Base-by-base conservation (phyloP, 2,329 filamentous ascomycete genomes). In the Ophiostoma quercus region DNA sequence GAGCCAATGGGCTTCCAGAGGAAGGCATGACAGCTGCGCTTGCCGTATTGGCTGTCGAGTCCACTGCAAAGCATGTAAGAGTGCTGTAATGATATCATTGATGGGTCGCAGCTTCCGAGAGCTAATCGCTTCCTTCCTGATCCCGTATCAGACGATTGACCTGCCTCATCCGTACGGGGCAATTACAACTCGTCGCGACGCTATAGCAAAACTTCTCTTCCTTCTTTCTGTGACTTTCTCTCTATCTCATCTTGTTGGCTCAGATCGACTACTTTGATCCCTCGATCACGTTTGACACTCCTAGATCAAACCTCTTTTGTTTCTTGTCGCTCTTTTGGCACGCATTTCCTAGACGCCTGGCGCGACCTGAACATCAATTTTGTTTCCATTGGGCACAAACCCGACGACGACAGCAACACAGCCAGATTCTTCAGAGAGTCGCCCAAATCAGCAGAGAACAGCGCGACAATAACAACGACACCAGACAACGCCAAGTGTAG, bases 61-160 rank as follows among this genome's bases (percentile, higher is more conserved):
- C 39, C 9, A 68, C 54, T 47, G 16, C 34, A 19, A 63, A 19
- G 5, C 60, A 22, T 39, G 60, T 37, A n/a, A 29, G 8, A 37
- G 32, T 39, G 62, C 19, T 51, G 60, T 41, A 68, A 68, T 70
- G 69, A 70, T 70, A 68, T 70, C 69, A 70, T 70, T 68, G 69
- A 70, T 51, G 54, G 34, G 60, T 60, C 25, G 47, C 41, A n/a
- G 60, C 54, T 51, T 32, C 66, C 12, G 11, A 37, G 12, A n/a
- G 9, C 19, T 43, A 65, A n/a, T 67, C 43, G 25, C 34, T 19
- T 66, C 62, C 68, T 66, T 22, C 63, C 32, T 60, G 41, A 19
- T 41, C 47, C 51, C 37, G n/a, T 43, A 51, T 69, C 68, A 63
- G 51, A 29, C 41, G 25, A 67, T 37, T 57, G n/a, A 57, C 47